These are phyloP conservation scores for Protomyces inundatus DNA, from an alignment of 1,139 yeast genomes.

Conservation along the genomic window DNA sequence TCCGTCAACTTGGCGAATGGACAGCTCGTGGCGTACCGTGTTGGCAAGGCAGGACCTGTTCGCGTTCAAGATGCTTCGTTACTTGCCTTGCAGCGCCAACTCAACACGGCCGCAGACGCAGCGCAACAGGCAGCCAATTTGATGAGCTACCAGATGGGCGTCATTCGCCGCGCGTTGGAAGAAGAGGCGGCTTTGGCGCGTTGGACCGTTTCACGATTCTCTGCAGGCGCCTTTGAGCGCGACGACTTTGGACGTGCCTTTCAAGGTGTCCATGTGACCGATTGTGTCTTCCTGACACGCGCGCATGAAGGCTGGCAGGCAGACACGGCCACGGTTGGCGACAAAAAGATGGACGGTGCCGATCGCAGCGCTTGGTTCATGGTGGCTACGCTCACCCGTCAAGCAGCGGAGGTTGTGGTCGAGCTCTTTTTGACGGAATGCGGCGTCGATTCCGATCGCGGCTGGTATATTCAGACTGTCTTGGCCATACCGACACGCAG, in stretches of 20 bases:
- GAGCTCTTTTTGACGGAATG: slow-evolving; percentile 3
- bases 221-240: slow-evolving; percentile 7
- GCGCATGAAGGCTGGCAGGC: slow-evolving; percentile 22
- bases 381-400: neutral
- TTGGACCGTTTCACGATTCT: slow-evolving; percentile 11
- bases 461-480: neutral
- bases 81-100: neutral
- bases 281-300: slow-evolving; percentile 21
- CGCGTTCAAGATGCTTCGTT: neutral
- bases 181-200: slow-evolving; percentile 2
- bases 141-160: slow-evolving; percentile 7
- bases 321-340: neutral
- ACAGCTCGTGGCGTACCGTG: neutral
- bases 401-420: neutral
- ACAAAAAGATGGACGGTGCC: neutral
- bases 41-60: neutral
- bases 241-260: slow-evolving; percentile 25
- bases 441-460: neutral
- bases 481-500: neutral
- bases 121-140: neutral
- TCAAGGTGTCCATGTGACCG: neutral
- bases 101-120: neutral
- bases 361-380: slow-evolving; percentile 16
- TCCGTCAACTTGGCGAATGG: slow-evolving; percentile 5
- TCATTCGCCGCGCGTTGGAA: slow-evolving; percentile 11